phyloP scores from a whole-genome alignment of 2,329 filamentous ascomycete genomes.

The Botryotinia calthae region DNA sequence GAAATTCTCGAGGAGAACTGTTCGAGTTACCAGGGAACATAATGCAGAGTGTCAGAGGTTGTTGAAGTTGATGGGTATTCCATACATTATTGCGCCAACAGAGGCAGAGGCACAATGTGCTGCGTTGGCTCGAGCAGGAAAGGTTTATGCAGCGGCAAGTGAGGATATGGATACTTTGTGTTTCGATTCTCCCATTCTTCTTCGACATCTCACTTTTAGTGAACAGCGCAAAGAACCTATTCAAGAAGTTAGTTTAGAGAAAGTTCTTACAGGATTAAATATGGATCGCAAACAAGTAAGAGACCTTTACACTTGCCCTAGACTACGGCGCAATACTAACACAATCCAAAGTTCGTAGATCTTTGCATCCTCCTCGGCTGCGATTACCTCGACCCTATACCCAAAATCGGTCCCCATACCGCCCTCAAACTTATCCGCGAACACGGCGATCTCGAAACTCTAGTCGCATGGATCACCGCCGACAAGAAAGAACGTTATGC shows the following conservation, averaged over 20 bases:
- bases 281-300: slow-evolving; percentile 84
- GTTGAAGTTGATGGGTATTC: slow-evolving; percentile 92
- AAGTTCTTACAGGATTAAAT: slow-evolving; percentile 77
- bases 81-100: slow-evolving; percentile 91
- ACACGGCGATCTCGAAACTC: slow-evolving; percentile 80
- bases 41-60: slow-evolving; percentile 91
- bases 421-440: slow-evolving; percentile 93
- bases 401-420: slow-evolving; percentile 88
- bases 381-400: slow-evolving; percentile 95
- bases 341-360: slow-evolving; percentile 74
- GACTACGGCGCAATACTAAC: neutral
- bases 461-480: slow-evolving; percentile 76
- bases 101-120: slow-evolving; percentile 98
- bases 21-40: slow-evolving; percentile 93
- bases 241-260: slow-evolving; percentile 86
- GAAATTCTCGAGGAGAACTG: slow-evolving; percentile 91
- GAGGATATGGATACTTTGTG: slow-evolving; percentile 99
- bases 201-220: slow-evolving; percentile 92
- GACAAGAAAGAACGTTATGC: slow-evolving; percentile 77
- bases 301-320: neutral
- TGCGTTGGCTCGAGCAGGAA: slow-evolving; percentile 80
- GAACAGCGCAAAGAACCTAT: slow-evolving; percentile 98
- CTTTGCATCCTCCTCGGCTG: slow-evolving; percentile 96
- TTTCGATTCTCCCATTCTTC: slow-evolving; percentile 85
- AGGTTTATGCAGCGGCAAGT: slow-evolving; percentile 93